Evolutionary conservation across 2,329 filamentous ascomycete species (phyloP), one percentile per base, ranked within the genome.

Genomic region (Venturia aucupariae): DNA sequence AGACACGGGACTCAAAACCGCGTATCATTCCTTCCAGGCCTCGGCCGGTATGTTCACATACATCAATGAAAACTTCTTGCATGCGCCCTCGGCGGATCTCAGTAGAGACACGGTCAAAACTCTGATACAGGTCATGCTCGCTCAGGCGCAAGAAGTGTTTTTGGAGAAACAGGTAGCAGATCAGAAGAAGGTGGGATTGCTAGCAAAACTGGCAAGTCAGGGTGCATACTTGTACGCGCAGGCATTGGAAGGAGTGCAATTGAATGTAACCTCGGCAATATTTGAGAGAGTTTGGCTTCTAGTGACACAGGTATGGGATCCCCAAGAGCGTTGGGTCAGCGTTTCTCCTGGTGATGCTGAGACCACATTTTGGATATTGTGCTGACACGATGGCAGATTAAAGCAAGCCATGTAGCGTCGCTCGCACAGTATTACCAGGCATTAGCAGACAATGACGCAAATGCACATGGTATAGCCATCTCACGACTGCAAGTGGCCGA

Each of bases 21-120:
- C 94, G 22, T 99, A 97, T 74, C 93, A 99, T 76, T 97, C 92
- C 24, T 97, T 97, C 79, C 94, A 99, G 76, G 94, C 94, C 48
- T 92, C 93, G 8, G 94, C 94, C 11, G 94, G 94, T 79, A 99
- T 99, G 94, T 99, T 97, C 76, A 97, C 93, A 63, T 99, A 99
- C 72, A 99, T 99, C 79, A 99, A 99, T 77, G 94, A 99, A 78
- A 99, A 99, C 78, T 99, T 99, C 74, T 81, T 99, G 42, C 94
- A 99, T 72, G 94, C 94, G 1, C 94, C 95, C 0, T 97, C 92
- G 10, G 92, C 90, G n/a, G 94, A 99, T 72, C 78, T 99, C 60
- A 97, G 92, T 74, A 82, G 94, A 66, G 93, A 99, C 61, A 99
- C 94, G 0, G 91, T 99, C 71, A 97, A 97, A 78, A 92, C 91